These are phyloP conservation scores for Penicillium expansum DNA, from an alignment of 2,329 filamentous ascomycete species.

Conservation along the genomic window DNA sequence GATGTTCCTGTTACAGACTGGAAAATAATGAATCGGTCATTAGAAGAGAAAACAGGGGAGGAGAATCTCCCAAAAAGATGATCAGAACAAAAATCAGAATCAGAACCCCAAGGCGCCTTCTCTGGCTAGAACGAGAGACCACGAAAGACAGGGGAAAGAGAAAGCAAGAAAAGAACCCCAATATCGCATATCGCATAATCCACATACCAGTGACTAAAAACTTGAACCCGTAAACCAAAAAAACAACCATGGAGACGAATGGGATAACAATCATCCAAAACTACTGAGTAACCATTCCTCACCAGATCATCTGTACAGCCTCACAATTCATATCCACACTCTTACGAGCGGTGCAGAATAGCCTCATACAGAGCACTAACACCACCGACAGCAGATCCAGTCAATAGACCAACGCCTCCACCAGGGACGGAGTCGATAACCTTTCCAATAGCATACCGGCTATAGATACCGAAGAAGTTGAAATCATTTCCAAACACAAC, in stretches of 20 bases:
- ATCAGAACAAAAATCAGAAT: slow-evolving; percentile 10
- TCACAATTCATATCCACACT: background rate
- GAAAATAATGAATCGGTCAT: slow-evolving; percentile 3
- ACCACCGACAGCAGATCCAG: slow-evolving; percentile 41
- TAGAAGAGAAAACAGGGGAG: background rate
- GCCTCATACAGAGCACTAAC: slow-evolving; percentile 48
- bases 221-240: slow-evolving; percentile 12
- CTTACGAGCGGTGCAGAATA: slow-evolving; percentile 41
- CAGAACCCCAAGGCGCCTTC: slow-evolving; percentile 20
- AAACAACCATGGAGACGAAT: background rate
- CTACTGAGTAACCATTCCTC: background rate
- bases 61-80: background rate
- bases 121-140: slow-evolving; percentile 26
- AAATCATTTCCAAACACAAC: slow-evolving; percentile 66
- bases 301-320: slow-evolving; percentile 18
- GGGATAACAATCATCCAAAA: background rate
- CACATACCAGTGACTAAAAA: slow-evolving; percentile 20
- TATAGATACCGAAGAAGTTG: slow-evolving; percentile 39
- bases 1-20: background rate
- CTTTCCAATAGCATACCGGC: slow-evolving; percentile 34
- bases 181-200: slow-evolving; percentile 24
- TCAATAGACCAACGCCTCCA: slow-evolving; percentile 40
- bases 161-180: slow-evolving; percentile 9
- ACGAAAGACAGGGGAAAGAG: slow-evolving; percentile 14
- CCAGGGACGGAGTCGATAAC: slow-evolving; percentile 42